Base-by-base conservation (phyloP, 495 filamentous ascomycete species). In the Lophium mytilinum region DNA sequence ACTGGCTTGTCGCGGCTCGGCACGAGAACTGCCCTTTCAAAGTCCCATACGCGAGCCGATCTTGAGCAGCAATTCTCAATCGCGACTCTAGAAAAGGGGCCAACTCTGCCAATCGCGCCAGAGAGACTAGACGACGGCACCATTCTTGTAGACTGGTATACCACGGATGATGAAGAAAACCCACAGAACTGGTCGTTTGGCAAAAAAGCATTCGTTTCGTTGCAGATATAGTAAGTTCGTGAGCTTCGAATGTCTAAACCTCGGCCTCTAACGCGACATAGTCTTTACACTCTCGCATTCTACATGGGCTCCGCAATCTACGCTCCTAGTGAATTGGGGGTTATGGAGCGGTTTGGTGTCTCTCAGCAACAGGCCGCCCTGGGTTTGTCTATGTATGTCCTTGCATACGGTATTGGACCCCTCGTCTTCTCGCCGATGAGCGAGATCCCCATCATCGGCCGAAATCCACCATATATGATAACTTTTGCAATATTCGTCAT, bases 331-430 rank as follows among this genome's bases (percentile, higher is more conserved):
- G 60, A 24, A 57, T 24, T 18, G n/a, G 65, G 65, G 11, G 60
- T 80, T 33, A 70, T 74, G 63, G 49, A 71, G 11, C 52, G 66
- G 8, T 80, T 78, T 49, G 71, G 71, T 10, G 75, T 80, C 33
- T 63, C 54, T 15, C 53, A 58, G 8, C 52, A 75, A 18, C 50
- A 66, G 0, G 75, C 74, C 15, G 72, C 77, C 1, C 64, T 81
- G 0, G 76, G 77, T 9, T 69, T 81, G n/a, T 70, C 77, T 0
- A 68, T 81, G 15, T 82, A 80, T 52, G 77, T 82, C 5, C 66
- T 81, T 0, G 79, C 73, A 7, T 81, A 79, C 63, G 76, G 69
- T 9, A 63, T 71, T 15, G 76, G 77, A 0, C 77, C 77, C 4
- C 52, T 80, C 45, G 35, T 78, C 12, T 77, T 70, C 59, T 71